These are phyloP conservation scores for Incumbomyces delicatus DNA, from an alignment of 2,329 filamentous ascomycete genomes.

Conservation along the genomic window DNA sequence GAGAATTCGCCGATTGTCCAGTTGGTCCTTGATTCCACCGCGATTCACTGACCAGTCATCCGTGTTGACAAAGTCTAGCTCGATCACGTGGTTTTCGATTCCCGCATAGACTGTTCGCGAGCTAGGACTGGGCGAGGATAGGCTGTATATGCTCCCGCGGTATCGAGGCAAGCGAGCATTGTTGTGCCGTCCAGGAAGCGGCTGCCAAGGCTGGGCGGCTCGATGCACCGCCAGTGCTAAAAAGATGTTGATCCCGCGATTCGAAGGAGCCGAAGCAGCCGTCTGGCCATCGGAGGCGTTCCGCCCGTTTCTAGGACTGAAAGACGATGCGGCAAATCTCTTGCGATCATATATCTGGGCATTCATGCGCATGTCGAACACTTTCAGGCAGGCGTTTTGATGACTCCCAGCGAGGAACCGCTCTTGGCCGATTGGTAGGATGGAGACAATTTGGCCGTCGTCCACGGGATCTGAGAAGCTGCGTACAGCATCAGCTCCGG, in stretches of 20 bases:
- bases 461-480: conserved; percentile 48
- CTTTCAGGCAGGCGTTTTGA: conserved; percentile 49
- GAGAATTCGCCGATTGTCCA: conserved; percentile 19
- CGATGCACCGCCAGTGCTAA: conserved; percentile 24
- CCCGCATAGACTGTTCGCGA: conserved; percentile 39
- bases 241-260: conserved; percentile 34
- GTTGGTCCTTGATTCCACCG: conserved; percentile 9
- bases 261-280: not conserved
- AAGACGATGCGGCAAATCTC: conserved; percentile 6
- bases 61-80: conserved; percentile 35
- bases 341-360: conserved; percentile 29
- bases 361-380: conserved; percentile 51
- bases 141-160: conserved; percentile 35
- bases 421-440: conserved; percentile 47
- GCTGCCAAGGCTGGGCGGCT: conserved; percentile 13
- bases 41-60: conserved; percentile 29
- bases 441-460: conserved; percentile 48
- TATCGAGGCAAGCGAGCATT: conserved; percentile 21
- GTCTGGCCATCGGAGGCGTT: not conserved
- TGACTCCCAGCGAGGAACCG: conserved; percentile 48
- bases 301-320: not conserved
- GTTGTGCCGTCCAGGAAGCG: conserved; percentile 8
- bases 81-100: conserved; percentile 32
- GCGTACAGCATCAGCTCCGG: conserved; percentile 37
- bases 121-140: conserved; percentile 35